These are phyloP conservation scores for Stephanodiscus triporus DNA, from an alignment of 108 stramenopile species.

Conservation along the genomic window DNA sequence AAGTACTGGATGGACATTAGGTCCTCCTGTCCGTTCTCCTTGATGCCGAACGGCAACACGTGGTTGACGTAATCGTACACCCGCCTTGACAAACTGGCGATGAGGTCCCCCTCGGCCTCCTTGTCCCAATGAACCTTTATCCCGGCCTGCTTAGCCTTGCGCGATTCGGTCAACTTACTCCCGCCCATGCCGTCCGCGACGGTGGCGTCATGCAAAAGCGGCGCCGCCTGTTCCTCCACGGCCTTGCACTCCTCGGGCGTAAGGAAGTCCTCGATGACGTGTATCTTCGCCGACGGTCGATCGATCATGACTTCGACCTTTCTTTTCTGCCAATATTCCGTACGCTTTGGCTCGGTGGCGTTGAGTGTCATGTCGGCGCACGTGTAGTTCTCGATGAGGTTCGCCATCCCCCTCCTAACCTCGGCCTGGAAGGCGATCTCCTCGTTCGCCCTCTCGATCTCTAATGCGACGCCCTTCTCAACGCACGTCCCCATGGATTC, in stretches of 20 bases:
- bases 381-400: conserved; percentile 78
- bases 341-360: conserved; percentile 41
- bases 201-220: conserved; percentile 70
- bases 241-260: conserved; percentile 79
- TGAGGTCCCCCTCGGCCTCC: conserved; percentile 61
- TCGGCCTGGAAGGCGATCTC: conserved; percentile 67
- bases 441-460: conserved; percentile 61
- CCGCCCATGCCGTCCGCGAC: conserved; percentile 88
- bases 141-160: conserved; percentile 84
- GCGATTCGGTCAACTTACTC: conserved; percentile 52
- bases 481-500: conserved; percentile 55
- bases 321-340: conserved; percentile 21
- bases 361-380: conserved; percentile 66
- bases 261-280: conserved; percentile 80
- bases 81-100: conserved; percentile 66
- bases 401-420: conserved; percentile 62
- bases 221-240: conserved; percentile 62
- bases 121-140: conserved; percentile 68
- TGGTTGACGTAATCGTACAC: conserved; percentile 82
- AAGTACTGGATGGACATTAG: conserved; percentile 89
- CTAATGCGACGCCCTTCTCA: conserved; percentile 45
- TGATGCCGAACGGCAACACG: conserved; percentile 67
- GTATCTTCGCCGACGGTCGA: conserved; percentile 70
- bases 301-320: conserved; percentile 71
- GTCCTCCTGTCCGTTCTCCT: conserved; percentile 82